Percentiles rank a stretch among this genome's conserved stretches.
Evolutionary conservation across 345 rosid genomes (phyloP).

Genomic region (Eucalyptus regnans): DNA sequence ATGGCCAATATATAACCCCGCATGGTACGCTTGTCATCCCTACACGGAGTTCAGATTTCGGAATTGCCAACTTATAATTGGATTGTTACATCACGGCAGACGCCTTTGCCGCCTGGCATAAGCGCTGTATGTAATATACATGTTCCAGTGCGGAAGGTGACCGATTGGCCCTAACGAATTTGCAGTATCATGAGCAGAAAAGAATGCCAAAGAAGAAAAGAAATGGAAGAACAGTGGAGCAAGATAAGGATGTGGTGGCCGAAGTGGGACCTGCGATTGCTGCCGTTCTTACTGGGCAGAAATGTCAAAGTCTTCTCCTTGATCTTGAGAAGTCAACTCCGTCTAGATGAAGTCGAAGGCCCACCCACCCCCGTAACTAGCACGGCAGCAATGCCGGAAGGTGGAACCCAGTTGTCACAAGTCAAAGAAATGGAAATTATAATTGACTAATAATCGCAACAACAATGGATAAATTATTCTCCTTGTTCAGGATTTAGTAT

Average conservation of each 20-base stretch:
- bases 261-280: neutral
- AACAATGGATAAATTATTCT: neutral
- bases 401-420: neutral
- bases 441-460: neutral
- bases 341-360: neutral
- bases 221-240: neutral
- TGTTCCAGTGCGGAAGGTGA: neutral
- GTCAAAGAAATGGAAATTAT: neutral
- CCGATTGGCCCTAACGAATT: neutral
- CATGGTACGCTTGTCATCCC: neutral
- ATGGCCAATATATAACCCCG: rapidly evolving
- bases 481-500: neutral
- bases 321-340: neutral
- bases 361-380: neutral
- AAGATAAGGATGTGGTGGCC: neutral
- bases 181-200: neutral
- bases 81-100: neutral
- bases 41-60: rapidly evolving
- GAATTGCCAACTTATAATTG: neutral
- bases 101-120: neutral
- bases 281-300: neutral
- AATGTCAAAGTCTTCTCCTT: neutral
- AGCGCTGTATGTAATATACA: neutral
- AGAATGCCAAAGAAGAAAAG: neutral
- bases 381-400: neutral